These are phyloP conservation scores for Solanum chacoense DNA, from an alignment of 305 asterid genomes.

Conservation along the genomic window DNA sequence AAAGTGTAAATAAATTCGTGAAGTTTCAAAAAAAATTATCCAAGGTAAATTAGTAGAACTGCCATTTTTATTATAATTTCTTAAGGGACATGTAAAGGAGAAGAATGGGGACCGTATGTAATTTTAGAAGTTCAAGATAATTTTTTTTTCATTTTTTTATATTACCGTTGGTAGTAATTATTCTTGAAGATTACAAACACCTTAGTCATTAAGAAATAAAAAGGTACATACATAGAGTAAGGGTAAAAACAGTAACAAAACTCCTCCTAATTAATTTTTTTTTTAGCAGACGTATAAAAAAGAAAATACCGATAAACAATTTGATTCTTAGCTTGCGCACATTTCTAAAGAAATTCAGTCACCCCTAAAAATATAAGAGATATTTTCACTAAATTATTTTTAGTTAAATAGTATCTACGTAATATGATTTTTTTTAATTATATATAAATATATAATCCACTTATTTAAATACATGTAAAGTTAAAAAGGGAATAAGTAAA, in stretches of 20 bases:
- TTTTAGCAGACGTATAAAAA: background rate
- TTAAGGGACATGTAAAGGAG: background rate
- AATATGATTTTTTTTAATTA: background rate
- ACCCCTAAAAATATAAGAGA: background rate
- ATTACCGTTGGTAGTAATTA: background rate
- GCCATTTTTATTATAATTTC: background rate
- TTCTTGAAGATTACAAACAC: background rate
- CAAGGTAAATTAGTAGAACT: background rate
- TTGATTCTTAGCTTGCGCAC: background rate
- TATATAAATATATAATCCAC: background rate
- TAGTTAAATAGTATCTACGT: background rate
- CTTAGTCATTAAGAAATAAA: background rate
- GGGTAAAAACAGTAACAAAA: background rate
- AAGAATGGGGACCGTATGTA: background rate
- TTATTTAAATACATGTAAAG: background rate
- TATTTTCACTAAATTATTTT: background rate
- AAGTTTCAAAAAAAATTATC: no score
- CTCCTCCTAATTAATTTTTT: background rate
- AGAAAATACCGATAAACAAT: background rate
- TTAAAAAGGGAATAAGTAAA: background rate
- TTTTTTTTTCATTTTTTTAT: no score
- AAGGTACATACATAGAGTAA: background rate
- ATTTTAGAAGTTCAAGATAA: background rate
- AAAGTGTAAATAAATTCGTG: background rate
- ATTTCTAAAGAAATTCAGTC: background rate